A percentile compares a stretch with the other conserved stretches of the same genome.
Conservation (phyloP, 129 eudicot genomes). For the Dittrichia graveolens region DNA sequence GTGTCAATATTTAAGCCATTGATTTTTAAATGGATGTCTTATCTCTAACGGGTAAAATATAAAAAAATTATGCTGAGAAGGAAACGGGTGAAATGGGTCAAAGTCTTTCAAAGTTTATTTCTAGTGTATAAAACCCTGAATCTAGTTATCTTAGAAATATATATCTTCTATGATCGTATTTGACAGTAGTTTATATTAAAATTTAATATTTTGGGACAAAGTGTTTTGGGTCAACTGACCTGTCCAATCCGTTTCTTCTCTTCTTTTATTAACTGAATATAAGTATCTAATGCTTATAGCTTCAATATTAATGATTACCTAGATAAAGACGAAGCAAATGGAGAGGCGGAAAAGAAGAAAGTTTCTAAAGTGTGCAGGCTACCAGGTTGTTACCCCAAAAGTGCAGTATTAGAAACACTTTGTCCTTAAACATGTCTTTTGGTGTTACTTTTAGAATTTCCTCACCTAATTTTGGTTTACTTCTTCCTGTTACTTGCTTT, state of each 20-base stretch:
- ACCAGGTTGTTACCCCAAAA: conserved; percentile 47
- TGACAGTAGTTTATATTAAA: not conserved
- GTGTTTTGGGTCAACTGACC: not conserved
- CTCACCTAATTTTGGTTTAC: conserved; percentile 26
- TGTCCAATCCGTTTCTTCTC: not conserved
- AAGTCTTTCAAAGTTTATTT: not conserved
- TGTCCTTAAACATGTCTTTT: conserved; percentile 15
- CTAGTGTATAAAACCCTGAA: not conserved
- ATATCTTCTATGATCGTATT: not conserved
- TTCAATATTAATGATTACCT: conserved; percentile 32
- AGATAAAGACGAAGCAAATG: conserved; percentile 39
- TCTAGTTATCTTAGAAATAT: not conserved
- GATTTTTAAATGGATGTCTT: conserved; percentile 7
- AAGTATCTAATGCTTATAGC: conserved; percentile 30
- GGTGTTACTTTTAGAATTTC: conserved; percentile 11
- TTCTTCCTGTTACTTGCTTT: conserved; percentile 33
- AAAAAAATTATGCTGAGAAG: not conserved
- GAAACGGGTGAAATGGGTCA: conserved; percentile 3
- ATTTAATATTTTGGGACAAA: not conserved
- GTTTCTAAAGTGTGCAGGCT: conserved; percentile 31
- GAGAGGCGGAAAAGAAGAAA: conserved; percentile 36
- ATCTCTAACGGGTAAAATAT: not conserved
- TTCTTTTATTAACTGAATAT: not conserved
- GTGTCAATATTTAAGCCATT: not conserved
- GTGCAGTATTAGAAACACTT: conserved; percentile 22